Base-by-base conservation (phyloP, 306 rosid species). In the Biancaea sappan region DNA sequence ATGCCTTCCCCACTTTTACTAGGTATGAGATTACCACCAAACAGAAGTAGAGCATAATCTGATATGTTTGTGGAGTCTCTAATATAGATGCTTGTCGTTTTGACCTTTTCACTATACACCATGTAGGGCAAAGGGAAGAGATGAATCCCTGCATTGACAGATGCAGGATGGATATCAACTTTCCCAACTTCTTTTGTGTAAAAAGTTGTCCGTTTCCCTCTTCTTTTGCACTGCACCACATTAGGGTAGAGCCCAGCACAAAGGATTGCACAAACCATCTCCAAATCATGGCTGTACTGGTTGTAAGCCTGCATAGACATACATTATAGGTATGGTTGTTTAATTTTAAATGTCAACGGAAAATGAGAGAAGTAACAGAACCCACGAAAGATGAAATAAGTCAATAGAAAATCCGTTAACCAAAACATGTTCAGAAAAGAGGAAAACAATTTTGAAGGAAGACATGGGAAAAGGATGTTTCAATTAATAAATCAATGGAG, bases 231-330 rank as follows among this genome's bases (percentile, higher is more conserved):
- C 84, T 89, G 97, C 56, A 94, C 97, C 38, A 94, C 98, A 75
- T 94, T 94, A 14, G 98, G 98, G 80, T 91, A 94, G 50, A 91
- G 86, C 47, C 98, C 98, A 13, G 98, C 96, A 75, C 98, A 94
- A 40, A 91, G 96, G 74, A 94, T 86, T 75, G 98, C 97, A 72
- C 90, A 91, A 52, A 94, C 92, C 94, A 94, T 90, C 91, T 94
- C 97, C 90, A 91, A 66, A 89, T 94, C 98, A 40, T 85, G 87
- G 73, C 91, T 79, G 82, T 88, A 91, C 51, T 89, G 96, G 83
- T 94, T 94, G 79, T 91, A 94, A 65, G 96, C 94, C 98, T 94
- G 89, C 84, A 82, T 15, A 60, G 18, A 74, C 57, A 74, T 40
- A 25, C 9, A 71, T 54, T 3, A 24, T 59, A 38, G 62, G 10